These are phyloP conservation scores for Entomortierella parvispora DNA, from an alignment of 192 early-diverging fungal genomes.

Conservation along the genomic window DNA sequence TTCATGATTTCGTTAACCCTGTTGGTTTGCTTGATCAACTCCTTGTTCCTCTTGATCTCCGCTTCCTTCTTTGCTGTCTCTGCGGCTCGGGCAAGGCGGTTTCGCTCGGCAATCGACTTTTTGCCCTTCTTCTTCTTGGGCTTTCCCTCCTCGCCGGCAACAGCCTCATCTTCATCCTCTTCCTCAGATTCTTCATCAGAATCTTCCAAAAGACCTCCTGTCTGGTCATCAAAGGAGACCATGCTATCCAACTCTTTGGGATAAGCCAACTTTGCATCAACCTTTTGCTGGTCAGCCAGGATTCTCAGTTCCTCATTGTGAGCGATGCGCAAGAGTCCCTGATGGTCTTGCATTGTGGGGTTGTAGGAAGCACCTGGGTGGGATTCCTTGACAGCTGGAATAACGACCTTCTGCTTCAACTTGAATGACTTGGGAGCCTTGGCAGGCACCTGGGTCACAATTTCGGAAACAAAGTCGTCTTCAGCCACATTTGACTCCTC, in stretches of 20 bases:
- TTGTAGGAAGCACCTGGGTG: constrained; percentile 94
- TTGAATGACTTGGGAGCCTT: constrained; percentile 57
- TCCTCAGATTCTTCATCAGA: constrained; percentile 42
- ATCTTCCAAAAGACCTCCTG: constrained; percentile 35
- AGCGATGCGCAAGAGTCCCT: constrained; percentile 70
- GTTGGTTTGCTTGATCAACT: constrained; percentile 61
- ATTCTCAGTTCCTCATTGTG: constrained; percentile 64
- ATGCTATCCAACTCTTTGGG: constrained; percentile 51
- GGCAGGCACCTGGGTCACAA: constrained; percentile 37
- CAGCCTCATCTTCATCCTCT: constrained; percentile 15
- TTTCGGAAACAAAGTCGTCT: constrained; percentile 32
- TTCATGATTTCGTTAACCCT: constrained; percentile 60
- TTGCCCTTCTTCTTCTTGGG: constrained; percentile 56
- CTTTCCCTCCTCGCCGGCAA: constrained; percentile 5
- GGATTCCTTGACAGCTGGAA: constrained; percentile 77
- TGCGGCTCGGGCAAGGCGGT: constrained; percentile 58
- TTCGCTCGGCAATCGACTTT: constrained; percentile 69
- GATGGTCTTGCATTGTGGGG: constrained; percentile 84
- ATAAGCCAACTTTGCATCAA: constrained; percentile 58
- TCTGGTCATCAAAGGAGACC: constrained; percentile 32
- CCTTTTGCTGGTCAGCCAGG: constrained; percentile 35
- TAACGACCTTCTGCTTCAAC: constrained; percentile 53
- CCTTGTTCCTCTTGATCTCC: constrained; percentile 50
- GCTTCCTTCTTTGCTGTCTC: constrained; percentile 49
- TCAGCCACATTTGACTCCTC: constrained; percentile 55